Evolutionary conservation across 2,329 filamentous ascomycete species (phyloP).

Genomic region (Diaporthe eres): DNA sequence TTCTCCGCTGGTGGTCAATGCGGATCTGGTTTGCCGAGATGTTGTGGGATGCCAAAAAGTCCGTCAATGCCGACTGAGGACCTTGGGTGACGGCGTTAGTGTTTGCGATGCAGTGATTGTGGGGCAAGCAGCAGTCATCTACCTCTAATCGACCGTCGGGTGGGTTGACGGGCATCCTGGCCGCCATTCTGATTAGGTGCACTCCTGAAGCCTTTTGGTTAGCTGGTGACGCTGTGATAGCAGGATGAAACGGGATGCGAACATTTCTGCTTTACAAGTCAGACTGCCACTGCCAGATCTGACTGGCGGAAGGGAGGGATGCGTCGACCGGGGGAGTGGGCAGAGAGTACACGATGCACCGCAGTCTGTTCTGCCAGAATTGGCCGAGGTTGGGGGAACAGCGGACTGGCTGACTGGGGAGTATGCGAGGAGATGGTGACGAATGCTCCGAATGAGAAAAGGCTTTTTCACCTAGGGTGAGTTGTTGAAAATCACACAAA

Average conservation of each 20-base stretch:
- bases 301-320: not conserved
- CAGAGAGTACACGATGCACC: not conserved
- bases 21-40: conserved; percentile 74
- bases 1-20: conserved; percentile 60
- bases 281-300: not conserved
- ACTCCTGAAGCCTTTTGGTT: conserved; percentile 10
- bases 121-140: conserved; percentile 13
- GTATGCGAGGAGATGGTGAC: not conserved
- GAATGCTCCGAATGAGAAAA: not conserved
- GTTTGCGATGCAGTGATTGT: not conserved
- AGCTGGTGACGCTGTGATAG: not conserved
- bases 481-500: conserved; percentile 34
- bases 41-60: conserved; percentile 75
- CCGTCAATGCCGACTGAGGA: conserved; percentile 65
- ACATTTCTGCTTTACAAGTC: conserved; percentile 8
- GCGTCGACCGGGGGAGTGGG: not conserved
- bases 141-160: conserved; percentile 39
- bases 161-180: conserved; percentile 10
- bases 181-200: conserved; percentile 45
- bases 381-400: not conserved
- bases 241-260: not conserved
- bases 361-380: not conserved
- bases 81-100: conserved; percentile 16
- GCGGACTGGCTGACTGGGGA: too few relatives aligned
- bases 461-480: not conserved